phyloP scores from a whole-genome alignment of 2,329 filamentous ascomycete species.

The Zasmidium cellare region DNA sequence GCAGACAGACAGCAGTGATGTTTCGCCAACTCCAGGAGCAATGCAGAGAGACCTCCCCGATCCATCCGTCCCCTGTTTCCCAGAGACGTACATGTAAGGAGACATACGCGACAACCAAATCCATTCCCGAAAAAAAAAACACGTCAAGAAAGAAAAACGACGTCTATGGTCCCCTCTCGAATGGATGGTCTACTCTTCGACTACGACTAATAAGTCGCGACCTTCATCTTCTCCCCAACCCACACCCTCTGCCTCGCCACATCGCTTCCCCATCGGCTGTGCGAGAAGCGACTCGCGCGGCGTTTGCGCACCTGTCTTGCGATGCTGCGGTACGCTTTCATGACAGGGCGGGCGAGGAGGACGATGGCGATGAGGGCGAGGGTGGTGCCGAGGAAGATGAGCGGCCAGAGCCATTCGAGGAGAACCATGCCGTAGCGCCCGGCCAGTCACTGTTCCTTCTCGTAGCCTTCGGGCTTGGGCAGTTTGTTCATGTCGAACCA shows the following conservation, averaged over 20 bases:
- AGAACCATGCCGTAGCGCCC: conserved; percentile 23
- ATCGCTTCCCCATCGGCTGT: conserved; percentile 2
- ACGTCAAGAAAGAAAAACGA: background rate
- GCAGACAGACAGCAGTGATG: too few species aligned
- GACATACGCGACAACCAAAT: background rate
- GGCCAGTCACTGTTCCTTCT: conserved; percentile 49
- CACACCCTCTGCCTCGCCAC: background rate
- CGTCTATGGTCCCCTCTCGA: background rate
- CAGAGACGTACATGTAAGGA: background rate
- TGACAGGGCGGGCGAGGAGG: conserved; percentile 12
- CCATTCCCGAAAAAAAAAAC: background rate
- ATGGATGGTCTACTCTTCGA: background rate
- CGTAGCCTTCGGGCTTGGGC: conserved; percentile 81
- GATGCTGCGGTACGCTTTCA: conserved; percentile 4
- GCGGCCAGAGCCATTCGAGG: conserved; percentile 19
- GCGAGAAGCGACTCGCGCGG: conserved; percentile 3
- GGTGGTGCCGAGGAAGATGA: conserved; percentile 14
- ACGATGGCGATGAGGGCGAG: conserved; percentile 14
- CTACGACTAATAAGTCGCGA: background rate
- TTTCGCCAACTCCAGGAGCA: too few species aligned
- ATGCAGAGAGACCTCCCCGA: too few species aligned
- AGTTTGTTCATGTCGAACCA: conserved; percentile 83
- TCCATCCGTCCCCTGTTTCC: too few species aligned
- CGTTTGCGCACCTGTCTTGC: background rate
- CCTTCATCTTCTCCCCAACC: background rate